Conservation (phyloP, 768 basidiomycete species). For the Mycena kentingensis region DNA sequence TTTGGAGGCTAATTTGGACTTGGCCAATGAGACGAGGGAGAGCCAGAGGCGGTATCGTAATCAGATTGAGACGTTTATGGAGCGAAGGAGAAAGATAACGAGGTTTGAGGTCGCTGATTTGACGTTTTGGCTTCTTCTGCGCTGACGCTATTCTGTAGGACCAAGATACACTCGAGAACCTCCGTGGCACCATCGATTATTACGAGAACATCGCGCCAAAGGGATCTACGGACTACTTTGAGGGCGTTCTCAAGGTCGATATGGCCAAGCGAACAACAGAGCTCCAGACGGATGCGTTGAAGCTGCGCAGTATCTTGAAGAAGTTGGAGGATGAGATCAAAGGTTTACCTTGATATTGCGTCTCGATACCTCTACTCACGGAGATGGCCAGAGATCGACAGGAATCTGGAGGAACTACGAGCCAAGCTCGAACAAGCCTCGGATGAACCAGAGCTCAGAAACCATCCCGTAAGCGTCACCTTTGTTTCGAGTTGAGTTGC, state of each 20-base stretch:
- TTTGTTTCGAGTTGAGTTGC: not conserved
- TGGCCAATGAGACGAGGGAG: slow-evolving; percentile 40
- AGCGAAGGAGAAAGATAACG: slow-evolving; percentile 50
- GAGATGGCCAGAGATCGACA: slow-evolving; percentile 51
- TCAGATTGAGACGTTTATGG: slow-evolving; percentile 50
- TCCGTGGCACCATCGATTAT: slow-evolving; percentile 66
- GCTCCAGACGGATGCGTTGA: slow-evolving; percentile 46
- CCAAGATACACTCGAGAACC: slow-evolving; percentile 61
- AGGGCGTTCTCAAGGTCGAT: not conserved
- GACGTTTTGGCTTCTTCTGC: not conserved
- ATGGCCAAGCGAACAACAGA: slow-evolving; percentile 42
- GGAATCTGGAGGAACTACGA: slow-evolving; percentile 47
- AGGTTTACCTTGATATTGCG: slow-evolving; percentile 36
- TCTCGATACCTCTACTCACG: not conserved
- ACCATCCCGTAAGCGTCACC: slow-evolving; percentile 47
- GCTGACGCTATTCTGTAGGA: slow-evolving; percentile 43
- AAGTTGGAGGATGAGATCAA: slow-evolving; percentile 55
- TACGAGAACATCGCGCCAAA: slow-evolving; percentile 64
- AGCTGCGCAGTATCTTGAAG: slow-evolving; percentile 55
- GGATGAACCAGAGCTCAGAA: slow-evolving; percentile 66
- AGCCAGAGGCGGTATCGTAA: slow-evolving; percentile 43
- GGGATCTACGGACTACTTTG: slow-evolving; percentile 39
- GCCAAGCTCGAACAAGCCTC: slow-evolving; percentile 48
- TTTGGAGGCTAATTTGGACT: slow-evolving; percentile 55
- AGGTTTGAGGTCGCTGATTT: slow-evolving; percentile 53